A percentile compares a stretch with the other conserved stretches of the same genome.
phyloP scores from a whole-genome alignment of 179 eudicot species.

The Nepenthes alata region DNA sequence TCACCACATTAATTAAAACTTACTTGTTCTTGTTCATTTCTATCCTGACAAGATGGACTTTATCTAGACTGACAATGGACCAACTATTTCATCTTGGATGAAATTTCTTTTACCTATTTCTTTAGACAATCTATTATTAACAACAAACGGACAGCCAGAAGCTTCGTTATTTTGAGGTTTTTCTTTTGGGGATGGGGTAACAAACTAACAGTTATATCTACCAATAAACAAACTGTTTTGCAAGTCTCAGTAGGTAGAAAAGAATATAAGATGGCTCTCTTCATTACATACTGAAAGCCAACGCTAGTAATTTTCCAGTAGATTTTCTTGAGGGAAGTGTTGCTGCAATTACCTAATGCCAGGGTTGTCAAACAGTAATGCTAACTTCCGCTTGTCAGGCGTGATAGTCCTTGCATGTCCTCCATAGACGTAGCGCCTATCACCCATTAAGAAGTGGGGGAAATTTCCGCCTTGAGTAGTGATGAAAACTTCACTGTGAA shows the following conservation, averaged over 20 bases:
- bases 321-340: neutral
- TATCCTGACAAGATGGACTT: neutral
- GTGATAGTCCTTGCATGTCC: constrained; percentile 85
- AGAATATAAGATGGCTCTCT: too few species aligned
- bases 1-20: too few species aligned
- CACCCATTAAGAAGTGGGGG: constrained; percentile 95
- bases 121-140: neutral
- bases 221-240: neutral
- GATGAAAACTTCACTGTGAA: constrained; percentile 85
- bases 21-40: too few species aligned
- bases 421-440: constrained; percentile 73
- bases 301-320: neutral
- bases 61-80: neutral
- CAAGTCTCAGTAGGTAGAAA: too few species aligned
- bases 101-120: neutral
- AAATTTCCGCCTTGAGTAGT: constrained; percentile 98
- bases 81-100: neutral
- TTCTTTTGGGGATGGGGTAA: too few species aligned
- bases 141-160: neutral
- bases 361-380: constrained; percentile 72
- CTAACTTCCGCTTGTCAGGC: constrained; percentile 88
- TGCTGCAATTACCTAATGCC: constrained; percentile 48
- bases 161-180: too few species aligned
- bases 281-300: neutral
- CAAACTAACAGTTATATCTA: too few species aligned